A percentile compares a stretch with the other conserved stretches of the same genome.
Conservation (phyloP, 2,329 filamentous ascomycete genomes). For the Mariannaea elegans region DNA sequence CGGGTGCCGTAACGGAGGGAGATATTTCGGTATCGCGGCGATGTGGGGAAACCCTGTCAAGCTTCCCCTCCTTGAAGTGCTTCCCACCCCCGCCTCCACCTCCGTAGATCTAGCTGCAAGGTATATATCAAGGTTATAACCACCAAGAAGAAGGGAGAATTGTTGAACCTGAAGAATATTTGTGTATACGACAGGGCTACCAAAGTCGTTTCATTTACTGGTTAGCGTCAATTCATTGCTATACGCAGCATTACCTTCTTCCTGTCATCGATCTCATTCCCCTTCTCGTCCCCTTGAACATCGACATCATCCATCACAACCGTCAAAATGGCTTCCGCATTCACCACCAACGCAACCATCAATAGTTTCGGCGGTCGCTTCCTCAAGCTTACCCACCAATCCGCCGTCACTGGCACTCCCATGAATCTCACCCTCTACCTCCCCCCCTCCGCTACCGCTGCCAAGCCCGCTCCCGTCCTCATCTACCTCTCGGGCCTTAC, state of each 20-base stretch:
- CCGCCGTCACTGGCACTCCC: slow-evolving; percentile 79
- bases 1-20: slow-evolving; percentile 7
- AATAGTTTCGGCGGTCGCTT: slow-evolving; percentile 93
- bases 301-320: neutral
- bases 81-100: slow-evolving; percentile 10
- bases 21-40: slow-evolving; percentile 28
- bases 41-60: slow-evolving; percentile 26
- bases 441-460: slow-evolving; percentile 71
- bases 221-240: slow-evolving; percentile 3
- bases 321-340: slow-evolving; percentile 68
- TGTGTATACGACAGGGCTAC: neutral
- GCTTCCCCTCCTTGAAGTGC: slow-evolving; percentile 19
- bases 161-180: neutral
- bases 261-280: neutral
- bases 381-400: slow-evolving; percentile 90
- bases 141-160: slow-evolving; percentile 7
- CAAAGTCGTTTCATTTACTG: neutral
- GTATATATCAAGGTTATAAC: slow-evolving; percentile 4
- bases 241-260: neutral
- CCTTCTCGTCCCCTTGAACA: neutral
- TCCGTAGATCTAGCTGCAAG: neutral
- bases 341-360: slow-evolving; percentile 90
- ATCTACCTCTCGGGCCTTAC: slow-evolving; percentile 95
- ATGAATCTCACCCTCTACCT: slow-evolving; percentile 96
- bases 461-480: slow-evolving; percentile 75